Evolutionary conservation across 1,284 basidiomycete species (phyloP).

Genomic region (Cryptococcus wingfieldii): DNA sequence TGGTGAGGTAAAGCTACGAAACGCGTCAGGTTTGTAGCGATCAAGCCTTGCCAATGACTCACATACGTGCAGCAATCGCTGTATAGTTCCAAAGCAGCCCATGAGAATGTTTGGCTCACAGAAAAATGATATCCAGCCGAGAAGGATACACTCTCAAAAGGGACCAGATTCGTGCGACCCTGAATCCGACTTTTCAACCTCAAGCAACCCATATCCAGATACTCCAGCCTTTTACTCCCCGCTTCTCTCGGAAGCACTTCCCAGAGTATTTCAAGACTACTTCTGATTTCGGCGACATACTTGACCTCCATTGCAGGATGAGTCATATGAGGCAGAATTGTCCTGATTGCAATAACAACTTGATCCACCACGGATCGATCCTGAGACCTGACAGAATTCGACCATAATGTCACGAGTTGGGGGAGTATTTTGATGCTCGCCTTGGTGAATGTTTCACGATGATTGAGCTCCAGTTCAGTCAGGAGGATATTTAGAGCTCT

Average conservation of each 20-base stretch:
- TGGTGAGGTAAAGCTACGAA: constrained; percentile 12
- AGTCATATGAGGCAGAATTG: constrained; percentile 67
- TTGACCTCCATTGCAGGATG: constrained; percentile 21
- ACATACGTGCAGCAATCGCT: constrained; percentile 73
- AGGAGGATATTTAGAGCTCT: constrained; percentile 64
- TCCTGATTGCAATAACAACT: constrained; percentile 60
- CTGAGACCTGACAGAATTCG: constrained; percentile 54
- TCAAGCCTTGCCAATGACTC: constrained; percentile 1
- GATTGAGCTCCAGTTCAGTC: constrained; percentile 68
- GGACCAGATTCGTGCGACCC: constrained; percentile 13
- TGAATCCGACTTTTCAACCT: constrained; percentile 17
- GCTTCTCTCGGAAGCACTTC: constrained; percentile 58
- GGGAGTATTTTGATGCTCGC: constrained; percentile 64
- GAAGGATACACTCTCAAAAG: constrained; percentile 24
- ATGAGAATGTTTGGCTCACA: constrained; percentile 64
- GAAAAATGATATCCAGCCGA: constrained; percentile 66
- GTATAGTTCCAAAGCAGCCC: constrained; percentile 77
- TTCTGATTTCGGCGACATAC: constrained; percentile 42
- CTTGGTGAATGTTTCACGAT: constrained; percentile 55
- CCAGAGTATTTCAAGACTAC: constrained; percentile 54
- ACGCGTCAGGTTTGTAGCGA: not conserved
- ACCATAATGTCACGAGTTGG: constrained; percentile 65
- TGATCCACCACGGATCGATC: constrained; percentile 61
- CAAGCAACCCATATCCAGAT: constrained; percentile 53
- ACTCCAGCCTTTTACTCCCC: constrained; percentile 50